Percentiles rank a stretch among this genome's conserved stretches.
phyloP scores from a whole-genome alignment of 768 basidiomycete species.

The Tulasnella sp. region DNA sequence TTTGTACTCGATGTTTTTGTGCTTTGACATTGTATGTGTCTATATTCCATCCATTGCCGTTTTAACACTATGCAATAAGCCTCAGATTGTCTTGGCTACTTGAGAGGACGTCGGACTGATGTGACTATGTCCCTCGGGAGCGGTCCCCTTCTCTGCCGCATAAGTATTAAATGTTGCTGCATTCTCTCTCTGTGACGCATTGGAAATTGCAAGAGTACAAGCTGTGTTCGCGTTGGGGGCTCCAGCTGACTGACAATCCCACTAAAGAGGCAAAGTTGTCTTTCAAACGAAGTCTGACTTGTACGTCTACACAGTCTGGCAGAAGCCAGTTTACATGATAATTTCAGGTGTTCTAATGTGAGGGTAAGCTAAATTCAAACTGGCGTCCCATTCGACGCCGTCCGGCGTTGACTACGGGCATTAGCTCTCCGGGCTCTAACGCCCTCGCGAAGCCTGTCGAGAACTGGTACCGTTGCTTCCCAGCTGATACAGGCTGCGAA shows the following conservation, averaged over 20 bases:
- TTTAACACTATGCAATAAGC: constrained; percentile 40
- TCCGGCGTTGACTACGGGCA: constrained; percentile 5
- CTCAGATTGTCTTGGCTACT: constrained; percentile 40
- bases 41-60: constrained; percentile 3
- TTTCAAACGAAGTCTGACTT: neutral
- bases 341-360: neutral
- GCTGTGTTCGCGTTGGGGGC: neutral
- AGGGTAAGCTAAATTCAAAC: neutral
- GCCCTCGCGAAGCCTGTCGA: constrained; percentile 84
- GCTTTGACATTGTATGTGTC: constrained; percentile 12
- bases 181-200: neutral
- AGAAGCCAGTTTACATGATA: neutral
- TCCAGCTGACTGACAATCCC: neutral
- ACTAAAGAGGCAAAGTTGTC: neutral
- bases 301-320: neutral
- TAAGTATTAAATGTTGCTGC: neutral
- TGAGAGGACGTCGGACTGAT: neutral
- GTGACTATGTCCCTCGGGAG: neutral
- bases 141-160: neutral
- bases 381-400: neutral
- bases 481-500: constrained; percentile 73
- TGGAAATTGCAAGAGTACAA: no score
- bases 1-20: constrained; percentile 7
- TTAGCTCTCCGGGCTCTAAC: constrained; percentile 62
- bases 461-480: constrained; percentile 75